Evolutionary conservation across 1,284 basidiomycete species (phyloP).

Genomic region (Puccinia polysora): DNA sequence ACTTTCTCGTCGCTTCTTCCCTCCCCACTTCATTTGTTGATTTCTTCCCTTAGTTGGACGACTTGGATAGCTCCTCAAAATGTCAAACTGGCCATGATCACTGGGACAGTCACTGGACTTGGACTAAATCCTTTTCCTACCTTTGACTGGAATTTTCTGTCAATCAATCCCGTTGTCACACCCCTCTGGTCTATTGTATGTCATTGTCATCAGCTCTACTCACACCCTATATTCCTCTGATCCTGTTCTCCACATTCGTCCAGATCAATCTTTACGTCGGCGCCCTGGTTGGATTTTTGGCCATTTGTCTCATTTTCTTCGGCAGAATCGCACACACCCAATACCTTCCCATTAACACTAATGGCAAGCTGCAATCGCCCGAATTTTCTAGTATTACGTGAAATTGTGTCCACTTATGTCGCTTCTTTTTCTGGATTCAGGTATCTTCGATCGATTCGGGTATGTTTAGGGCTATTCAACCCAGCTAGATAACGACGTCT

Average conservation of each 20-base stretch:
- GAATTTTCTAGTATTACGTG: neutral
- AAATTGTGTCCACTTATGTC: neutral
- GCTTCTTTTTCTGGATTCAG: neutral
- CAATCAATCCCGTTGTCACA: conserved; percentile 49
- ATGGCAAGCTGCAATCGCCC: conserved; percentile 21
- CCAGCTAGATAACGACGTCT: neutral
- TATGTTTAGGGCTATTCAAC: neutral
- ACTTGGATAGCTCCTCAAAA: conserved; percentile 44
- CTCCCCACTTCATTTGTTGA: neutral
- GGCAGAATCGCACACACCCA: conserved; percentile 29
- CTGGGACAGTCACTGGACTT: conserved; percentile 50
- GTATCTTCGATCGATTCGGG: conserved; percentile 34
- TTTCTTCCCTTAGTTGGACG: conserved; percentile 22
- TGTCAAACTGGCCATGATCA: conserved; percentile 42
- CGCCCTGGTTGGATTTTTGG: neutral
- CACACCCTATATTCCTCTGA: neutral
- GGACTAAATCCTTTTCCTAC: conserved; percentile 55
- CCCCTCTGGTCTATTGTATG: conserved; percentile 51
- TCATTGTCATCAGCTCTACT: conserved; percentile 47
- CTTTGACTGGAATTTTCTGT: conserved; percentile 55
- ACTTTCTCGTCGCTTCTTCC: no score
- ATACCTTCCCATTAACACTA: conserved; percentile 47
- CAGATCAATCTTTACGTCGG: conserved; percentile 34
- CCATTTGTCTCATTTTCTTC: conserved; percentile 24
- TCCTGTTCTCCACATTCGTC: neutral